Conservation (phyloP, 441 rosid species). For the Euphorbia celastroides region DNA sequence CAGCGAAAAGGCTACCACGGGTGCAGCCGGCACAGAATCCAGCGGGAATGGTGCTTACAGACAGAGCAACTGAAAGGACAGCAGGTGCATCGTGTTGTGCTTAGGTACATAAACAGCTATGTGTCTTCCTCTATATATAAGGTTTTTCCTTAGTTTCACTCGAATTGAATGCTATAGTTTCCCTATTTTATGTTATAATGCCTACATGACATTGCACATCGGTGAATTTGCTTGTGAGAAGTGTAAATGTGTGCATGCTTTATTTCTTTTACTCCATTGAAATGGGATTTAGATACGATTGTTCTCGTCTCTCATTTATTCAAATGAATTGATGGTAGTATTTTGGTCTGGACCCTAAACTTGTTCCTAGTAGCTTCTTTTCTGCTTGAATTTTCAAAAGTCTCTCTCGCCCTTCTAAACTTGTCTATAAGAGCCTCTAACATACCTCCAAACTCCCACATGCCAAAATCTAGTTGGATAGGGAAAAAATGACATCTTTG, state of each 20-base stretch:
- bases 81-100: constrained; percentile 77
- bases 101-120: constrained; percentile 22
- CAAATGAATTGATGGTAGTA: neutral
- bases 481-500: too few relatives aligned
- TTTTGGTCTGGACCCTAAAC: neutral
- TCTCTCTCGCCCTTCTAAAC: too few relatives aligned
- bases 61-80: constrained; percentile 67
- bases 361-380: too few relatives aligned
- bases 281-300: constrained; percentile 21
- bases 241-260: constrained; percentile 26
- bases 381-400: too few relatives aligned
- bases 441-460: too few relatives aligned
- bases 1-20: constrained; percentile 82
- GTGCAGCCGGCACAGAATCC: constrained; percentile 85
- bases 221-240: constrained; percentile 5
- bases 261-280: constrained; percentile 18
- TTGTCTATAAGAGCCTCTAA: too few relatives aligned
- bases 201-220: constrained; percentile 10
- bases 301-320: constrained; percentile 20
- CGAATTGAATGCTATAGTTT: constrained; percentile 1
- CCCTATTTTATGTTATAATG: neutral
- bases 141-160: constrained; percentile 16
- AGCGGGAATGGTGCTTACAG: constrained; percentile 85
- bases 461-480: too few relatives aligned
- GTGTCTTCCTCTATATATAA: constrained; percentile 22